These are phyloP conservation scores for Chalciporus sphaerocephalus DNA, from an alignment of 768 basidiomycete species.

Conservation along the genomic window DNA sequence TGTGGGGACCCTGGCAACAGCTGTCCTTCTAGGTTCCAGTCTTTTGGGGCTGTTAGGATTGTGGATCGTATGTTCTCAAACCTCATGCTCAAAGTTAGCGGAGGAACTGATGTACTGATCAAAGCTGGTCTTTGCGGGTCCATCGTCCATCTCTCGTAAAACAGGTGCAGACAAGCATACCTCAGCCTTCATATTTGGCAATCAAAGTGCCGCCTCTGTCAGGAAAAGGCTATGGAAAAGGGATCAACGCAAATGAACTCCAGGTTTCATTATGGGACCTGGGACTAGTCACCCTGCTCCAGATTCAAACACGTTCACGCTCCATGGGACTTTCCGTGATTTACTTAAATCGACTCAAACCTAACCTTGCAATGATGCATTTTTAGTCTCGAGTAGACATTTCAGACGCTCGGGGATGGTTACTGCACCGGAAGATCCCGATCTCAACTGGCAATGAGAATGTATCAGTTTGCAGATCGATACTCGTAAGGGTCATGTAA, in stretches of 20 bases:
- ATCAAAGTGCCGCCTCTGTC: slow-evolving; percentile 59
- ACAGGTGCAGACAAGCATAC: slow-evolving; percentile 83
- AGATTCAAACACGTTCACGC: slow-evolving; percentile 11
- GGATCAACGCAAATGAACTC: slow-evolving; percentile 30
- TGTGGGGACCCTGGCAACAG: slow-evolving; percentile 52
- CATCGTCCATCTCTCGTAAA: slow-evolving; percentile 55
- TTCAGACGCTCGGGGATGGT: too few species aligned
- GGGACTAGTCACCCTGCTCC: too few species aligned
- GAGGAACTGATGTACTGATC: slow-evolving; percentile 12
- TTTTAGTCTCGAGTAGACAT: too few species aligned
- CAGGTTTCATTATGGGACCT: slow-evolving; percentile 14
- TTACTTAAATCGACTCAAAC: slow-evolving; percentile 14
- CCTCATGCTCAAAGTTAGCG: slow-evolving; percentile 11
- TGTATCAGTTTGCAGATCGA: too few species aligned
- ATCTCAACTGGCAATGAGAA: too few species aligned
- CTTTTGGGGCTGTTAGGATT: slow-evolving; percentile 61
- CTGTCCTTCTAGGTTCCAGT: slow-evolving; percentile 47
- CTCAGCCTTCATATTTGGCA: slow-evolving; percentile 75
- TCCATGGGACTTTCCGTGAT: slow-evolving; percentile 5
- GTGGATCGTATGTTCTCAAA: slow-evolving; percentile 56
- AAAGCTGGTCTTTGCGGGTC: slow-evolving; percentile 59
- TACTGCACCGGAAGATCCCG: too few species aligned
- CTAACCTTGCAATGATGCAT: slow-evolving; percentile 25
- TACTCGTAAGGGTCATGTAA: slow-evolving; percentile 17
- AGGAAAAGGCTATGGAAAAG: slow-evolving; percentile 58